Evolutionary conservation across 768 basidiomycete species (phyloP), one percentile per base, ranked within the genome.

Genomic region (Russula emetica): DNA sequence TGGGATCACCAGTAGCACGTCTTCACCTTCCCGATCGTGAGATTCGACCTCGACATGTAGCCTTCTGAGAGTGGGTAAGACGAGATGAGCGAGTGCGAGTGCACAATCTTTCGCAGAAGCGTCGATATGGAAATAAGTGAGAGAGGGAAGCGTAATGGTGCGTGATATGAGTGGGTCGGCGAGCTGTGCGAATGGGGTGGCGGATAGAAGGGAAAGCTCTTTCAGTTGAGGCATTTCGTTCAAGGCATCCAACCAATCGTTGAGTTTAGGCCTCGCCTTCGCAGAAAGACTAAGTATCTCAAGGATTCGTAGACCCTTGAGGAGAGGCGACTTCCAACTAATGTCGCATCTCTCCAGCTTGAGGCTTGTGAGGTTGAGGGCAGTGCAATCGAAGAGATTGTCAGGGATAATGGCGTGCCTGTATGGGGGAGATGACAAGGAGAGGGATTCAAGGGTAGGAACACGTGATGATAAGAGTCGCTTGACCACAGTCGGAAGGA

Each of bases 241-340:
- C 26, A 67, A 59, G 5, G 66, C 63, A 49, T 57, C 54, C 30
- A 67, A 53, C 61, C 61, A 66, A 28, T 53, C 36, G 10, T 28
- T 36, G 7, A 62, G 49, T 14, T 10, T 51, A 20, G 61, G 65
- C 18, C 58, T 44, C 6, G 9, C 11, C 11, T 16, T 11, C 26
- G 2, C 13, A 16, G 53, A 60, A n/a, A 51, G 34, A 2, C 1
- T 13, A 1, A 22, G 2, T 45, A 66, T 59, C 42, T 63, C 20
- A 14, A 67, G 54, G 16, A 20, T 28, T n/a, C 16, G 40, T 18
- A 67, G 22, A 38, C 58, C 44, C 24, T 45, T 60, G 11, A 67
- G 38, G 34, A 64, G 55, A n/a, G 62, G 28, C 3, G 55, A 56
- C 40, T 56, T 44, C 55, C 55, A 56, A 44, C 55, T 28, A 10